Evolutionary conservation across 2,329 filamentous ascomycete genomes (phyloP).

Genomic region (Pyrenochaeta sp.): DNA sequence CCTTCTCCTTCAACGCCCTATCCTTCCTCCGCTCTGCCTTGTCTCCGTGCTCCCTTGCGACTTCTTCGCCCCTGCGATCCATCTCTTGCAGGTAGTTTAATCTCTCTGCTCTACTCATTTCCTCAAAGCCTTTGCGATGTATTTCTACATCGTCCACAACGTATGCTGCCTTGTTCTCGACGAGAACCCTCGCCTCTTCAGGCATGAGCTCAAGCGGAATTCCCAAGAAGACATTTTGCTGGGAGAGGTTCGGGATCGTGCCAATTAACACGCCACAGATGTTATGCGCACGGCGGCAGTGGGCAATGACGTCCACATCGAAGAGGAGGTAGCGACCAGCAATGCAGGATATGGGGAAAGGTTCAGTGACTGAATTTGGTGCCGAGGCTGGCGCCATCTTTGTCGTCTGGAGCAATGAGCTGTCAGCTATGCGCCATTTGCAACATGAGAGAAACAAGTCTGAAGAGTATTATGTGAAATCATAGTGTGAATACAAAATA

Average conservation of each 20-base stretch:
- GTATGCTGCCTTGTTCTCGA: slow-evolving; percentile 78
- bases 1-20: slow-evolving; percentile 60
- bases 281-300: slow-evolving; percentile 80
- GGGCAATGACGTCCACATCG: slow-evolving; percentile 80
- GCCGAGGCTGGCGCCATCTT: slow-evolving; percentile 43
- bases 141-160: slow-evolving; percentile 80
- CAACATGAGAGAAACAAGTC: slow-evolving; percentile 9
- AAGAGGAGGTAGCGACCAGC: slow-evolving; percentile 88
- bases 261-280: slow-evolving; percentile 88
- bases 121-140: slow-evolving; percentile 72
- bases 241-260: slow-evolving; percentile 88
- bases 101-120: slow-evolving; percentile 66
- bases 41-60: slow-evolving; percentile 56
- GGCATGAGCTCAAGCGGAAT: slow-evolving; percentile 88
- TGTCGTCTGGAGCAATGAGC: slow-evolving; percentile 21
- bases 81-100: slow-evolving; percentile 68
- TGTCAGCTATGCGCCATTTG: slow-evolving; percentile 26
- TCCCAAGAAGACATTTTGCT: slow-evolving; percentile 93
- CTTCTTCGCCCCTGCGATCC: slow-evolving; percentile 63
- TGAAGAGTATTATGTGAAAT: slow-evolving; percentile 26
- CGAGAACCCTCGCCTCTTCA: slow-evolving; percentile 84
- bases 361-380: slow-evolving; percentile 54
- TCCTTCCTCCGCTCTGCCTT: slow-evolving; percentile 61
- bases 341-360: slow-evolving; percentile 82
- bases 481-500: slow-evolving; percentile 53